phyloP scores from a whole-genome alignment of 768 basidiomycete species.

The Podaxis mareebaensis region DNA sequence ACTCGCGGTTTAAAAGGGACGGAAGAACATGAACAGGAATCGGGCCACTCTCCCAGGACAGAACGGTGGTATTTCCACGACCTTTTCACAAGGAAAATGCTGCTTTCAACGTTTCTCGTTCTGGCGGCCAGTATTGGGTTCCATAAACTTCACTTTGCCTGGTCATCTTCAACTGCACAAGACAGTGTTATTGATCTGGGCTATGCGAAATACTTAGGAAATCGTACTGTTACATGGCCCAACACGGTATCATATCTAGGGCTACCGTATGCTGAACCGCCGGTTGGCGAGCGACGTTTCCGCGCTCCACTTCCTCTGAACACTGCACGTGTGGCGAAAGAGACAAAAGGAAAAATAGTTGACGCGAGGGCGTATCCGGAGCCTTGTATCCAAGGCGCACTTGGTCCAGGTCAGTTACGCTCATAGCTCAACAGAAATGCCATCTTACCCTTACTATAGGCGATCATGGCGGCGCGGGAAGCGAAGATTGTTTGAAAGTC shows the following conservation, averaged over 20 bases:
- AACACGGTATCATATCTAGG: conserved; percentile 60
- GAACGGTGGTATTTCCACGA: background rate
- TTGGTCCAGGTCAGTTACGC: conserved; percentile 1
- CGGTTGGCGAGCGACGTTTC: conserved; percentile 51
- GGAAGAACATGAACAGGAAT: too few relatives aligned
- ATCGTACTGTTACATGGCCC: conserved; percentile 39
- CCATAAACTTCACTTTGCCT: background rate
- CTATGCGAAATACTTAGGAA: conserved; percentile 60
- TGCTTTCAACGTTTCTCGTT: conserved; percentile 7
- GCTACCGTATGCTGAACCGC: conserved; percentile 61
- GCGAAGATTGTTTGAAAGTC: conserved; percentile 68
- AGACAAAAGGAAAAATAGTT: conserved; percentile 39
- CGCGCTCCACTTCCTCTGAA: conserved; percentile 54
- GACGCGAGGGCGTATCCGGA: conserved; percentile 55
- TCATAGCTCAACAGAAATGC: background rate
- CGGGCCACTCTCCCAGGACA: background rate
- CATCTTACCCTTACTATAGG: conserved; percentile 25
- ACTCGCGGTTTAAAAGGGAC: background rate
- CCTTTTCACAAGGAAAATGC: background rate
- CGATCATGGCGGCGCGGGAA: conserved; percentile 63
- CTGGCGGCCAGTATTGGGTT: background rate
- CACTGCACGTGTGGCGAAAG: conserved; percentile 39
- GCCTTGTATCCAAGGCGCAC: conserved; percentile 59
- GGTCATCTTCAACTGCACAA: background rate
- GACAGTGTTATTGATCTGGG: conserved; percentile 50